Base-by-base conservation (phyloP, 345 rosid species). In the Cardamine resedifolia region DNA sequence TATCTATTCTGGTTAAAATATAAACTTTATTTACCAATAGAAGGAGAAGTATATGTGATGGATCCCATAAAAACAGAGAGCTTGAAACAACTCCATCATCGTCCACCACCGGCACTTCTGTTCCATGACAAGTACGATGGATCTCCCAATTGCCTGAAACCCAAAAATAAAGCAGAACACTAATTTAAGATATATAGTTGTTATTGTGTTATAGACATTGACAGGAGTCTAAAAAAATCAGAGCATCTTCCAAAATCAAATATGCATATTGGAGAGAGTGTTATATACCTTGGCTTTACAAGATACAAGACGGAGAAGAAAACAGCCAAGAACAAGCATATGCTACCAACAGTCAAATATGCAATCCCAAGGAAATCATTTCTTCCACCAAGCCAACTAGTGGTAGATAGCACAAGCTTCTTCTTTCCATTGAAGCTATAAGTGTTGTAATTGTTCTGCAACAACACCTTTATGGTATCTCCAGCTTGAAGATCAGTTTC, bases 41-140 rank as follows among this genome's bases (percentile, higher is more conserved):
- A 16, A 27, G 11, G 12, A 18, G 55, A 31, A 38, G 51, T 52
- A 51, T 26, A 2, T n/a, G 34, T 34, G 62, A 39, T 45, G 2
- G 36, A 53, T 43, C n/a, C 44, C 45, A 12, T 9, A 24, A 6
- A 58, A 21, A 44, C 12, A 5, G 20, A 69, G 39, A 19, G 14
- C 45, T 36, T 33, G 41, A 65, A 7, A 33, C 6, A 49, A 27
- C 12, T 50, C 61, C 5, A 61, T 72, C 62, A 62, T 78, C 69
- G 83, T 49, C 62, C 76, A 27, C 86, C 88, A 14, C 90, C 87
- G 0, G 96, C 88, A 62, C 70, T 83, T 75, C 89, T 86, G 85
- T 90, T 90, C 97, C 98, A 92, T 11, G 96, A 88, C 77, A 90
- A 73, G 72, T 90, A 88, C 9, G 96, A 79, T 24, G 98, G 96